A percentile compares a stretch with the other conserved stretches of the same genome.
Conservation (phyloP, 139 green algal genomes). For the Haematococcus lacustris region DNA sequence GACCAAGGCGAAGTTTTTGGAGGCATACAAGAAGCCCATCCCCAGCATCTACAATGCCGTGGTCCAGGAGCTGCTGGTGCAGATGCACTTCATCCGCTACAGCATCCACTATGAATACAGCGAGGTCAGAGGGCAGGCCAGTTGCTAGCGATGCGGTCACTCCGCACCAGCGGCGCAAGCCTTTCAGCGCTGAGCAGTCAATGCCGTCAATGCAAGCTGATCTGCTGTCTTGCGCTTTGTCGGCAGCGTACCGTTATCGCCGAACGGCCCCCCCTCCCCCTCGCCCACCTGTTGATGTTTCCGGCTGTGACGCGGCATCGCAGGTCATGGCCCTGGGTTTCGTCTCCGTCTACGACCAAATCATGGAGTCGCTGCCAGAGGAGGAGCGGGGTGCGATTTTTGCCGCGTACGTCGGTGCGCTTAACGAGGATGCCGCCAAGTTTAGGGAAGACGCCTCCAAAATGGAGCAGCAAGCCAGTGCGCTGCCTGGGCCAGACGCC, state of each 20-base stretch:
- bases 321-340: slow-evolving; percentile 85
- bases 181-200: no score
- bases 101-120: slow-evolving; percentile 84
- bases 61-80: slow-evolving; percentile 85
- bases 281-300: no score
- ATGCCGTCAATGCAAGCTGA: no score
- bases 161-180: no score
- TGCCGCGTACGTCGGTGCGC: slow-evolving; percentile 61
- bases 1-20: slow-evolving; percentile 61
- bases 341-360: slow-evolving; percentile 80
- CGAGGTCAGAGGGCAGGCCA: slow-evolving; percentile 45
- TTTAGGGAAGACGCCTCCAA: slow-evolving; percentile 58
- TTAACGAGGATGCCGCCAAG: slow-evolving; percentile 66
- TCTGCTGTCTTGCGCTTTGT: no score
- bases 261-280: no score
- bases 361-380: slow-evolving; percentile 58
- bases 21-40: slow-evolving; percentile 60
- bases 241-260: no score
- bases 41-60: slow-evolving; percentile 78
- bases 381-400: slow-evolving; percentile 55
- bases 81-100: slow-evolving; percentile 88
- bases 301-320: no score
- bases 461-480: slow-evolving; percentile 49
- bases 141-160: no score
- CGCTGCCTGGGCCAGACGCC: slow-evolving; percentile 22